phyloP scores from a whole-genome alignment of 306 rosid species.

The Gillenia trifoliata region DNA sequence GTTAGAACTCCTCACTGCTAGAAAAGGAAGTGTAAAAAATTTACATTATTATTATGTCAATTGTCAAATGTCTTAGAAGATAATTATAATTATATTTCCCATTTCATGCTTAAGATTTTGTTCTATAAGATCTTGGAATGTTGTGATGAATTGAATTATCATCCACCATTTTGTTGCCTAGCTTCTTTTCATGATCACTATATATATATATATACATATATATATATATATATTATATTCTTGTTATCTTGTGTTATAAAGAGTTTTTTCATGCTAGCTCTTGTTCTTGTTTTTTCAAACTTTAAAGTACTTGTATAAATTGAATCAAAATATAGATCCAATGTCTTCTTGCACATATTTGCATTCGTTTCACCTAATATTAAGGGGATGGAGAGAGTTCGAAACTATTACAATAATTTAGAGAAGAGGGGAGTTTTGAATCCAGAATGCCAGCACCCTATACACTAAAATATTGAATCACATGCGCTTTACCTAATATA shows the following conservation, averaged over 20 bases:
- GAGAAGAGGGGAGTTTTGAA: no score
- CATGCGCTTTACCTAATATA: neutral
- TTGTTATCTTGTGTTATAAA: neutral
- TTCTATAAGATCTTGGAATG: neutral
- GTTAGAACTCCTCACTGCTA: conserved; percentile 9
- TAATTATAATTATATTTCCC: conserved; percentile 5
- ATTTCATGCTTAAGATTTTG: neutral
- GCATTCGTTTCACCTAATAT: neutral
- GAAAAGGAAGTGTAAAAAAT: conserved; percentile 16
- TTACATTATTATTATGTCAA: conserved; percentile 3
- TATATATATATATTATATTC: neutral
- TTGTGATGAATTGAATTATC: conserved; percentile 1
- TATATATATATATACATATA: no score
- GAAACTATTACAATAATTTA: no score
- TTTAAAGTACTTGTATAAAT: neutral
- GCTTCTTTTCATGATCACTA: neutral
- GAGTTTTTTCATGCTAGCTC: neutral
- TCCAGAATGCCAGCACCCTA: no score
- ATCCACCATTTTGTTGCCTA: neutral
- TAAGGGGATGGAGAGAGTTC: no score
- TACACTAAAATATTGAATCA: no score
- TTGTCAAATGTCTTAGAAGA: conserved; percentile 1
- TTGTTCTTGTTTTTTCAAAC: neutral
- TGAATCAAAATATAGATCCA: neutral
- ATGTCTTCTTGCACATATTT: neutral